phyloP scores from a whole-genome alignment of 202 grass and related monocot genomes.

The Schoenoplectus tabernaemontani region DNA sequence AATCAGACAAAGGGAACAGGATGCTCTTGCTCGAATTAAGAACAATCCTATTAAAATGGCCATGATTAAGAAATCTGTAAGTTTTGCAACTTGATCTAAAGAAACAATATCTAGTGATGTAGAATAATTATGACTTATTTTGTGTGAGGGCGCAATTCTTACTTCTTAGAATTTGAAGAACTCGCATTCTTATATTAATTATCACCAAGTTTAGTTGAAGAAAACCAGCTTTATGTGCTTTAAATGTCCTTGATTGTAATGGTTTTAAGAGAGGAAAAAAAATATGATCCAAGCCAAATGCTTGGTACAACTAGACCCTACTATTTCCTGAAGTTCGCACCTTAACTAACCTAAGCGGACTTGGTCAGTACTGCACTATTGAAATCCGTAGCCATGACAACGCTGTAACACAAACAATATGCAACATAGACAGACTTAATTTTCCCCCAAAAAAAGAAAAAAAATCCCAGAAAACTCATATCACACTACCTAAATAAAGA shows the following conservation, averaged over 20 bases:
- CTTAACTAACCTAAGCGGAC: no score
- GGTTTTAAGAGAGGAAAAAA: neutral
- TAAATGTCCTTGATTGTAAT: neutral
- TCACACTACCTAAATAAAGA: neutral
- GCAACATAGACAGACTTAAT: no score
- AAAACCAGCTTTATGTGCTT: neutral
- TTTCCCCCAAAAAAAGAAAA: no score
- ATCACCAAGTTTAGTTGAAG: neutral
- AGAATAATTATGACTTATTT: neutral
- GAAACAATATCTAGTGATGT: neutral
- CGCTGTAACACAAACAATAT: no score
- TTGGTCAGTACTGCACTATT: no score
- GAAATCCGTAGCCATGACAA: no score
- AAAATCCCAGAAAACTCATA: neutral
- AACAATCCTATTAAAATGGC: conserved; percentile 99
- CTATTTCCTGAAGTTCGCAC: neutral
- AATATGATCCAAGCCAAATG: neutral
- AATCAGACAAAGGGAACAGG: conserved; percentile 88
- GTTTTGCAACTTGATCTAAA: conserved; percentile 11
- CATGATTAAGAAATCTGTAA: conserved; percentile 98
- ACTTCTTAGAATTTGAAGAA: neutral
- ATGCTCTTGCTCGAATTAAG: conserved; percentile 84
- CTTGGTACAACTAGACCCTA: neutral
- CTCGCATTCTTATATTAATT: neutral
- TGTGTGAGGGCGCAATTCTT: neutral